Conservation (phyloP, 2,329 filamentous ascomycete species). For the Phialophora expanda region DNA sequence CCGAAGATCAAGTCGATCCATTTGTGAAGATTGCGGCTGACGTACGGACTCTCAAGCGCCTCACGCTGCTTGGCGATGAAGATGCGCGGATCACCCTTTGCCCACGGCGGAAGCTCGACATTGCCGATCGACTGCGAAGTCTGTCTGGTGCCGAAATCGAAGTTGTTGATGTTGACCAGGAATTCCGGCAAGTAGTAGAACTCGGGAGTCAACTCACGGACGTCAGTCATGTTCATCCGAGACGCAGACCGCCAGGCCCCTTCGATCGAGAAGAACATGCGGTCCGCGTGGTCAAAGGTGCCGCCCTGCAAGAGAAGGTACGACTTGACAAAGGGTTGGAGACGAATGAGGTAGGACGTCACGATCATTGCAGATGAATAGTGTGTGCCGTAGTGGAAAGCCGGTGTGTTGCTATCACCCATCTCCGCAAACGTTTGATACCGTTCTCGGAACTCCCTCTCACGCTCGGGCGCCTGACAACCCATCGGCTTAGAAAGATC, state of each 20-base stretch:
- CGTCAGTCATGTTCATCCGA: conserved; percentile 86
- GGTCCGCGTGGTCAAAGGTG: conserved; percentile 92
- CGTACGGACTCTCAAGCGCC: conserved; percentile 89
- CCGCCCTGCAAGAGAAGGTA: conserved; percentile 95
- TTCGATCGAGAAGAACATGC: conserved; percentile 90
- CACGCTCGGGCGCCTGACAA: conserved; percentile 77
- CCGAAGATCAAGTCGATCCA: conserved; percentile 98
- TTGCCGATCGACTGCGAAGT: conserved; percentile 81
- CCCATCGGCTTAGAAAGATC: conserved; percentile 97
- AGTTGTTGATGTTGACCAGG: conserved; percentile 88
- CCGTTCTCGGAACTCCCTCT: conserved; percentile 78
- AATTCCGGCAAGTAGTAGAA: conserved; percentile 98
- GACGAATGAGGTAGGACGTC: conserved; percentile 89
- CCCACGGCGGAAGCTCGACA: conserved; percentile 92
- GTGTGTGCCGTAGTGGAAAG: conserved; percentile 97
- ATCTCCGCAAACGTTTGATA: conserved; percentile 91
- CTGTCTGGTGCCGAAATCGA: conserved; percentile 89
- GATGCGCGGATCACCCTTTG: conserved; percentile 91
- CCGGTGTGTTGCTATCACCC: conserved; percentile 72
- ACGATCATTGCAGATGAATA: conserved; percentile 99
- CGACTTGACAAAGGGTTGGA: conserved; percentile 95
- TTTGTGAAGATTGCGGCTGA: conserved; percentile 84
- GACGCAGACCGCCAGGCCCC: conserved; percentile 92
- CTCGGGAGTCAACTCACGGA: conserved; percentile 91
- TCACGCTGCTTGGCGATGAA: conserved; percentile 97